Evolutionary conservation across 805 yeast genomes (phyloP), one percentile per base, ranked within the genome.

Genomic region (Limtongia smithiae): DNA sequence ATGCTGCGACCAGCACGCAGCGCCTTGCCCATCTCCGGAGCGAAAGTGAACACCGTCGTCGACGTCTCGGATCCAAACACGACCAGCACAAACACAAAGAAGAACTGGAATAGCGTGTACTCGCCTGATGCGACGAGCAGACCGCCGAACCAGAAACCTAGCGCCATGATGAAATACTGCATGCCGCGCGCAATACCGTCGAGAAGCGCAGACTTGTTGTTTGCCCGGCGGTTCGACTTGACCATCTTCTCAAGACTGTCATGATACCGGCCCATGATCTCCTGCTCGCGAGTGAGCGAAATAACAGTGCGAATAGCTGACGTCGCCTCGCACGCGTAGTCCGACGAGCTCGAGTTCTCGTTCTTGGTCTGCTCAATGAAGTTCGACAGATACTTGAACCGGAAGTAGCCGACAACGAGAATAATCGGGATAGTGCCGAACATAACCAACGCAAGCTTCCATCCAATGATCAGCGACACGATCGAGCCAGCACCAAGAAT

Each of bases 21-120:
- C 15, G 75, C 75, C 51, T 72, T 71, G 25, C 74, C 70, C 68
- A 71, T 66, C 44, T 71, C 73, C 3, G 75, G 75, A 2, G 74
- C 70, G 48, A 65, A 71, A 8, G 72, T 66, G 55, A 71, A 71
- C 11, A 70, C 55, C 15, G 62, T 51, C 7, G 73, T 75, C 11
- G 73, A 70, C 4, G 69, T 60, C 52, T 71, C 74, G 3, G 75
- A 68, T 31, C 74, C 75, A 24, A 71, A 63, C 6, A 69, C 65
- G 28, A 71, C 64, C 30, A 68, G 59, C 50, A 67, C 61, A 53
- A 70, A 71, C 25, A 71, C 70, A 17, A 68, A 68, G 48, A 65
- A 71, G 61, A 70, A 71, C 41, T 64, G 64, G 50, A 60, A 60
- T 12, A 68, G 51, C 4, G 61, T 51, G 20, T 64, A 62, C 37